Base-by-base conservation (phyloP, 169 alveolate species). In the Plasmodium falciparum region DNA sequence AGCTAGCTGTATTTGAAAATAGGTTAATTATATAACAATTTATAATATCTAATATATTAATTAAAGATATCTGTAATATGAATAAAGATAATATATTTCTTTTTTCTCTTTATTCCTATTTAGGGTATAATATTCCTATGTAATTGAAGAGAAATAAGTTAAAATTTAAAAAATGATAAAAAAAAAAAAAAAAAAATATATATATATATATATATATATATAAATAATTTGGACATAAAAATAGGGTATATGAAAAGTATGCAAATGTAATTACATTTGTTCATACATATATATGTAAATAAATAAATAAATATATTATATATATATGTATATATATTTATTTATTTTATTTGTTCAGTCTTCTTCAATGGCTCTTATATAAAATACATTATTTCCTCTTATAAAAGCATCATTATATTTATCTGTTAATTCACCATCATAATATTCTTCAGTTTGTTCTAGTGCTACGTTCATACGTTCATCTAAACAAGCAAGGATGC, bases 381-480 rank as follows among this genome's bases (percentile, higher is more conserved):
- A 93, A 70, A 93, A 73, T n/a, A 93, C 97, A 66, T 95, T 95
- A 74, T 95, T 95, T n/a, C 97, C 97, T 20, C 97, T 73, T 67
- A 95, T 95, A 83, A 95, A 95, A n/a, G 97, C 94, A 63, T 95
- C 97, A 6, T 97, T 95, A 73, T 95, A 95, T 29, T 88, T 88
- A 69, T 88, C 95, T 24, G 95, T 94, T 33, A 95, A 58, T 70
- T 73, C 94, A 5, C 97, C 97, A 47, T 95, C 95, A 43, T 66
- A 88, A 54, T 90, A 95, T 78, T 95, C 97, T 66, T 93, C 93
- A 2, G 97, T 95, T 56, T 95, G 92, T 69, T 94, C 97, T 95
- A 95, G 90, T 2, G 97, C 97, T 58, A 95, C 92, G 62, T 95
- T 95, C 97, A 95, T 95, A 11, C 97, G 92, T 65, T 95, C 97